Base-by-base conservation (phyloP, 768 basidiomycete genomes). In the Boletus subparvulus region DNA sequence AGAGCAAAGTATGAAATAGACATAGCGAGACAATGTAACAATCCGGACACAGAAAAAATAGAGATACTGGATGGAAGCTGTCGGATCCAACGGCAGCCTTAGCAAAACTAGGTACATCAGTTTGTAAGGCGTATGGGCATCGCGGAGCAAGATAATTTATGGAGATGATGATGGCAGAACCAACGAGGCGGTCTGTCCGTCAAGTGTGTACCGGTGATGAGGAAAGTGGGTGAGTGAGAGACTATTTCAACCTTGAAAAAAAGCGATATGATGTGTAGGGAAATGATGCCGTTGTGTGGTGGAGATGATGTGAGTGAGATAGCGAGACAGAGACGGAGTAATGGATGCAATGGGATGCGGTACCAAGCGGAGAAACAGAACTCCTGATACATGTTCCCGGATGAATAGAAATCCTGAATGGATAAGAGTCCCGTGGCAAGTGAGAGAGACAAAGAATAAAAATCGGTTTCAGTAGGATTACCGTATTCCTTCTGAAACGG, bases 321-420 rank as follows among this genome's bases (percentile, higher is more conserved):
- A 65, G 55, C 56, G 54, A 56, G 61, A 55, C 41, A 50, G 28
- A 64, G 51, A 55, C 52, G 45, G 53, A 59, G 56, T 59, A 52
- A 59, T 55, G 55, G 60, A 68, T 69, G 68, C 58, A 57, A 60
- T 55, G 66, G 61, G 63, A 52, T 45, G 48, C 50, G 63, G 68
- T 61, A 65, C 67, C 63, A 52, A 54, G 36, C 26, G 52, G 65
- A 68, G 67, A 62, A 50, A 50, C 37, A 57, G 19, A 37, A 62
- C 69, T 64, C 65, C 63, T 61, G 61, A 62, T 71, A 68, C 68
- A 72, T 61, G 39, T 52, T 56, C 67, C 62, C 67, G 48, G 69
- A 68, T 71, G 71, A 73, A 71, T 71, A 73, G 58, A 65, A 63
- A 60, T 72, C 70, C 65, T 63, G 61, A 59, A 53, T 69, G 60